Evolutionary conservation across 495 filamentous ascomycete genomes (phyloP), one percentile per base, ranked within the genome.

Genomic region (Penicillium chermesinum): DNA sequence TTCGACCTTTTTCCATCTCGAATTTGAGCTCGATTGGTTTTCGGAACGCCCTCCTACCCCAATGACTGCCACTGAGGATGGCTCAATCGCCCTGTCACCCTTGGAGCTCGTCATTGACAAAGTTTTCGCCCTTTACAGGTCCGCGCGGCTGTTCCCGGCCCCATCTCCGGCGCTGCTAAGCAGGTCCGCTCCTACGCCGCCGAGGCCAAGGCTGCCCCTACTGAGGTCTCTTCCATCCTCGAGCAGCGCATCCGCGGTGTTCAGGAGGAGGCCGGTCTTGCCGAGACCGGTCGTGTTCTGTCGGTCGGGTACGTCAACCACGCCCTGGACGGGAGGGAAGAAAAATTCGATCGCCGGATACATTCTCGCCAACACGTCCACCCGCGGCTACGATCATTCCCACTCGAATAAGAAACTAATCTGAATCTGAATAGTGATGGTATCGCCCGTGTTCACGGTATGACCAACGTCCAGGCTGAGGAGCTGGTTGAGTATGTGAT

Each of bases 391-490:
- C 25, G 44, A 52, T 39, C 44, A 55, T 43, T 25, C 17, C 16
- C 0, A 13, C 30, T 35, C 41, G 47, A 58, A 32, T 15, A 2
- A 49, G 36, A 56, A 55, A 58, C 60, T 63, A 25, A 61, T 52
- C 30, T 50, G 53, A 16, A 44, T 45, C 49, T 50, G 37, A 62
- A 66, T 51, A 98, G 93, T 90, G 93, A 98, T 77, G 93, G 93
- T 96, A 98, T 98, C 67, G 93, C 93, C 70, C 91, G 94, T 88
- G 93, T 98, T 58, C 90, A 98, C 73, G 93, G 93, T 69, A 94
- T 98, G 88, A 88, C 80, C 87, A 97, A 97, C 73, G 93, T 98
- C 77, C 93, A 98, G 81, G 93, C 93, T 67, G 93, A 98, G 76
- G 93, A 98, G 83, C 86, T 98, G 68, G 93, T 98, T 67, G 94